phyloP scores from a whole-genome alignment of 169 alveolate genomes.

The Cryptosporidium viatorum region DNA sequence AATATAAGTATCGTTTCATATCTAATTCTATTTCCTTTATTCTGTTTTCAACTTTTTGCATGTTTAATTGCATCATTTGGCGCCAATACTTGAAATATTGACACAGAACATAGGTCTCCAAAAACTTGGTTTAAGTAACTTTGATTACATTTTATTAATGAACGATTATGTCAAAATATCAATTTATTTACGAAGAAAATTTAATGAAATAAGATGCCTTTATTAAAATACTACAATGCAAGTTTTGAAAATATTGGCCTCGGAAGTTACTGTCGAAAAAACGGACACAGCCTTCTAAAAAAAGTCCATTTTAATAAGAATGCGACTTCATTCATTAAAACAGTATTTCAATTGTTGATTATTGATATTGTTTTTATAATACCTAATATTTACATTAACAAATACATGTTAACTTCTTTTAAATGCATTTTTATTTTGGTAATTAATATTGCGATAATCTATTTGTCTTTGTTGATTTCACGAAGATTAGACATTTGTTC shows the following conservation, averaged over 20 bases:
- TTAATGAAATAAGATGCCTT: background rate
- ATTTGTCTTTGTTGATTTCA: background rate
- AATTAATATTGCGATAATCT: background rate
- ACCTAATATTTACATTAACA: background rate
- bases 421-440: background rate
- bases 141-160: background rate
- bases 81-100: background rate
- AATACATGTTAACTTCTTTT: background rate
- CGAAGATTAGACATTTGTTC: background rate
- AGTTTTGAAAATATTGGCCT: background rate
- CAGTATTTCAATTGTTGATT: background rate
- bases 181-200: background rate
- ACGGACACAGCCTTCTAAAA: background rate
- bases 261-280: background rate
- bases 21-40: no score
- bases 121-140: background rate
- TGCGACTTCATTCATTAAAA: background rate
- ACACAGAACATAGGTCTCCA: slow-evolving; percentile 18
- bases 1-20: no score
- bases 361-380: slow-evolving; percentile 13
- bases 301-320: background rate
- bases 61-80: background rate
- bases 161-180: background rate
- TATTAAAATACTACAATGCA: background rate
- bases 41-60: background rate